A percentile compares a stretch with the other conserved stretches of the same genome.
These are phyloP conservation scores for Erysimum cheiri DNA, from an alignment of 441 rosid genomes.

Conservation along the genomic window DNA sequence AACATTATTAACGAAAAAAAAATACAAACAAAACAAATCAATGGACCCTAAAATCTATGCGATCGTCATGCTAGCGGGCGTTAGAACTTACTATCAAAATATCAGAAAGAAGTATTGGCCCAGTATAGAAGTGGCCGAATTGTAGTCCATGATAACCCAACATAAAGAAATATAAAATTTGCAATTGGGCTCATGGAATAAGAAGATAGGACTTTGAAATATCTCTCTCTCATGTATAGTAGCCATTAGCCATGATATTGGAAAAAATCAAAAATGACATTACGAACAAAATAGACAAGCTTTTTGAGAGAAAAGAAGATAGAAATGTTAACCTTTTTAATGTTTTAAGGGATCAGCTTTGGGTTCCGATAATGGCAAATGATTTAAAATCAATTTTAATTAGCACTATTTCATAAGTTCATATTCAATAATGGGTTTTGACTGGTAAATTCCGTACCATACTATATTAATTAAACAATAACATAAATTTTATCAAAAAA, in stretches of 20 bases:
- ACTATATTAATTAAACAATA: no score
- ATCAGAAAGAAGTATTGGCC: conserved; percentile 18
- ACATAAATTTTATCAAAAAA: no score
- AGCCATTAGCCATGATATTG: background rate
- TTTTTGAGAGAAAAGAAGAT: no score
- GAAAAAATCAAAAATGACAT: background rate
- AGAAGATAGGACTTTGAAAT: background rate
- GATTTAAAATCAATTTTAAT: background rate
- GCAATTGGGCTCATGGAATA: conserved; percentile 23
- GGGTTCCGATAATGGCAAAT: background rate
- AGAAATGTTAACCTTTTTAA: background rate
- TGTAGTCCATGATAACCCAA: background rate
- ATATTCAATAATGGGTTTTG: background rate
- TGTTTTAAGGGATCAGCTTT: background rate
- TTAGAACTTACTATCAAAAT: background rate
- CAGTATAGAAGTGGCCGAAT: background rate
- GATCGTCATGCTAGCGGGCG: background rate
- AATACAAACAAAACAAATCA: no score
- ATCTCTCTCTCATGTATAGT: background rate
- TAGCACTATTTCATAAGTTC: background rate
- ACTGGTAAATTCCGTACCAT: no score
- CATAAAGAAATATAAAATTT: background rate
- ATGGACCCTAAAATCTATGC: background rate
- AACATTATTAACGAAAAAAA: no score
- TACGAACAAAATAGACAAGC: background rate